A percentile compares a stretch with the other conserved stretches of the same genome.
These are phyloP conservation scores for Trichoderma guizhouense DNA, from an alignment of 2,329 filamentous ascomycete genomes.

Conservation along the genomic window DNA sequence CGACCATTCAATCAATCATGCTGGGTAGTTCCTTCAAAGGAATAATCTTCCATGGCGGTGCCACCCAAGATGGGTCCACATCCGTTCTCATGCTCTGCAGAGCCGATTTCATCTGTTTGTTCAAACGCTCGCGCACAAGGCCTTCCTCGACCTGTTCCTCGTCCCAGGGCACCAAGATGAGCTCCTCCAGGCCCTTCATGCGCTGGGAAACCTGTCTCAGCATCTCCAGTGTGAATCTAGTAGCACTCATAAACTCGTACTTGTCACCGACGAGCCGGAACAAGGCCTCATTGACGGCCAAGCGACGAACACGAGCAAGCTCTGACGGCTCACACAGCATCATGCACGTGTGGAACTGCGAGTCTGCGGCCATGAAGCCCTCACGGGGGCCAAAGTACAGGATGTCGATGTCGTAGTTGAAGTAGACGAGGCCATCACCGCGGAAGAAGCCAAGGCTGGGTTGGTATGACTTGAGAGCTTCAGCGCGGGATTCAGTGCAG, in stretches of 20 bases:
- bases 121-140: conserved; percentile 34
- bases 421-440: conserved; percentile 40
- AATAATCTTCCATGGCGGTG: conserved; percentile 39
- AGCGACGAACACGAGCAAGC: conserved; percentile 38
- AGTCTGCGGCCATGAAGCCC: conserved; percentile 44
- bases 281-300: conserved; percentile 46
- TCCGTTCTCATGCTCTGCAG: conserved; percentile 31
- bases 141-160: conserved; percentile 34
- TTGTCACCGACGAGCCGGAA: conserved; percentile 37
- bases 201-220: conserved; percentile 37
- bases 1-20: conserved; percentile 12
- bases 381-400: conserved; percentile 46
- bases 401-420: conserved; percentile 42
- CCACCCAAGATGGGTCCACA: conserved; percentile 31
- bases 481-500: conserved; percentile 45
- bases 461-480: conserved; percentile 41
- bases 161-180: conserved; percentile 44
- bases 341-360: conserved; percentile 45
- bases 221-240: conserved; percentile 39
- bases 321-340: conserved; percentile 41
- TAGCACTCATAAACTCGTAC: conserved; percentile 39
- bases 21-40: conserved; percentile 28
- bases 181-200: conserved; percentile 40
- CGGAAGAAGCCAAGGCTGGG: conserved; percentile 42
- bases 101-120: conserved; percentile 37